Percentiles rank a stretch among this genome's conserved stretches.
These are phyloP conservation scores for Malus sylvestris DNA, from an alignment of 306 rosid species.

Conservation along the genomic window DNA sequence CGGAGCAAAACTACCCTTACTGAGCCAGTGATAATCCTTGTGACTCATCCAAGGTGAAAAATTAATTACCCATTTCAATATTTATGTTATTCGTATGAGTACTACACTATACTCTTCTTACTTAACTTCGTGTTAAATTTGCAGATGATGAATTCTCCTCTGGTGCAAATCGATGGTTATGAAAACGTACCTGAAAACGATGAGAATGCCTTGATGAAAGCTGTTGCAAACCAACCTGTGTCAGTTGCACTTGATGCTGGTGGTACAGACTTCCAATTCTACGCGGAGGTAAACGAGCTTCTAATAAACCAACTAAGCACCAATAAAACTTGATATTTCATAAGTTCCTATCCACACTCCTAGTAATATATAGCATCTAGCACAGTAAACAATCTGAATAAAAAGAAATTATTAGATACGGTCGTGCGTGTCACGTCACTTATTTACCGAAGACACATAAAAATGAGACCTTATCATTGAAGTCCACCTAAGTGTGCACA, in stretches of 20 bases:
- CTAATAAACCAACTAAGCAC: not conserved
- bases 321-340: too few species aligned
- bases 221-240: conserved; percentile 44
- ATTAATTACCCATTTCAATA: not conserved
- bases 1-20: conserved; percentile 41
- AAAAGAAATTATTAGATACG: too few species aligned
- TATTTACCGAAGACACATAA: not conserved
- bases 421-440: not conserved
- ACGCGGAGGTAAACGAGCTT: conserved; percentile 19
- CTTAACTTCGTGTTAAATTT: not conserved
- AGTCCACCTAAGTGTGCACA: not conserved
- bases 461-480: not conserved
- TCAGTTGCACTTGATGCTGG: conserved; percentile 36
- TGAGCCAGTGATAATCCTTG: conserved; percentile 23
- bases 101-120: not conserved
- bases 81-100: not conserved
- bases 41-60: conserved; percentile 25
- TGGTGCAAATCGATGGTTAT: conserved; percentile 33
- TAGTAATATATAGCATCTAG: not conserved
- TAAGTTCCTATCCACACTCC: not conserved
- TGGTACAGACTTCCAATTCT: conserved; percentile 44
- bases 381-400: not conserved
- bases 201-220: conserved; percentile 44
- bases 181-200: conserved; percentile 42
- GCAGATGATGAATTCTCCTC: conserved; percentile 24